Conservation (phyloP, 1,284 basidiomycete species). For the Apiotrichum domesticum region DNA sequence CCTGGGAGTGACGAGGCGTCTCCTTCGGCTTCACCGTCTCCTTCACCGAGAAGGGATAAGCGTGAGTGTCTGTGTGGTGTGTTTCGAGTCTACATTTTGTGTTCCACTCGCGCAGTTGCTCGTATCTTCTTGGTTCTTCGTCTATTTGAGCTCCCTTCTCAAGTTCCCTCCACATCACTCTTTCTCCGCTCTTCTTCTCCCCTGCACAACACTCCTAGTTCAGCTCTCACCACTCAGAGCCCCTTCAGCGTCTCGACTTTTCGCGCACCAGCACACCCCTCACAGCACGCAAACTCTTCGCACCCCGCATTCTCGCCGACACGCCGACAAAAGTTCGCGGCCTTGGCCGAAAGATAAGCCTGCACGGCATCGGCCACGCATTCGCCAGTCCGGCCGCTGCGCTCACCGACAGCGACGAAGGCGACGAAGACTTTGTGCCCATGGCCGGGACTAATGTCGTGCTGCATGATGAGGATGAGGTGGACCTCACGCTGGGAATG, state of each 20-base stretch:
- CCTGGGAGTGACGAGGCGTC: neutral
- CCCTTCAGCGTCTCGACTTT: constrained; percentile 12
- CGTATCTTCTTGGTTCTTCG: no score
- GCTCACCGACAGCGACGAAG: no score
- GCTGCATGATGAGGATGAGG: no score
- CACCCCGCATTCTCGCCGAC: neutral
- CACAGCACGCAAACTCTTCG: constrained; percentile 6
- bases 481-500: no score
- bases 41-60: no score
- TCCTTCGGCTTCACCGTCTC: neutral
- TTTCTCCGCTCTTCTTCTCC: neutral
- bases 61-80: neutral
- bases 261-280: constrained; percentile 2
- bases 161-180: no score
- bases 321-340: neutral
- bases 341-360: constrained; percentile 9
- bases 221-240: neutral
- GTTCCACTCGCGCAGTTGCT: no score
- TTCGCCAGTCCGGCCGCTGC: no score
- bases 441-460: no score
- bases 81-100: no score
- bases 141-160: no score
- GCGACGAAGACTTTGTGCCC: no score
- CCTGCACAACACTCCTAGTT: neutral
- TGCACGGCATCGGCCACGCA: constrained; percentile 3